These are phyloP conservation scores for Fusarium protoensiforme DNA, from an alignment of 2,329 filamentous ascomycete species.

Conservation along the genomic window DNA sequence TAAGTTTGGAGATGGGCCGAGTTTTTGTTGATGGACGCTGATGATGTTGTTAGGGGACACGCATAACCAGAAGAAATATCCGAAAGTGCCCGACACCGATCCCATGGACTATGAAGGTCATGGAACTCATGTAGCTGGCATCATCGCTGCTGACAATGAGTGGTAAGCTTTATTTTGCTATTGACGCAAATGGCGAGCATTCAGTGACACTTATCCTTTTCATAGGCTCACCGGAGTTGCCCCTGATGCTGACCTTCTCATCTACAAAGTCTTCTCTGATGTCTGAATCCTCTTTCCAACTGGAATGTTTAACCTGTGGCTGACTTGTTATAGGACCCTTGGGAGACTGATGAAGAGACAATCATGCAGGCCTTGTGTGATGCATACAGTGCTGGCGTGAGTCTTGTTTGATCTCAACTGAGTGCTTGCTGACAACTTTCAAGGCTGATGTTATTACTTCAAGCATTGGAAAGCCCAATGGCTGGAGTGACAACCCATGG, in stretches of 20 bases:
- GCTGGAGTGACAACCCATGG: conserved; percentile 56
- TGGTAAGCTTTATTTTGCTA: conserved; percentile 32
- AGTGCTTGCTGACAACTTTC: not conserved
- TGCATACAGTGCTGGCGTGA: conserved; percentile 49
- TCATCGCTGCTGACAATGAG: conserved; percentile 58
- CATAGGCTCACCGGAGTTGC: conserved; percentile 57
- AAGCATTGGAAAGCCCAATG: conserved; percentile 52
- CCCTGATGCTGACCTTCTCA: conserved; percentile 56
- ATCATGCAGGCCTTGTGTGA: conserved; percentile 52
- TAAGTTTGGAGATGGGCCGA: conserved; percentile 20
- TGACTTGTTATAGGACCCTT: conserved; percentile 35
- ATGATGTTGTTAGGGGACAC: conserved; percentile 42
- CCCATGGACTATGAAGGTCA: conserved; percentile 50
- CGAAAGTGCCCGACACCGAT: conserved; percentile 49
- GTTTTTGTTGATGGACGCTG: not conserved
- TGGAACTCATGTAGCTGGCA: conserved; percentile 58
- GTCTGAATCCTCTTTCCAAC: conserved; percentile 21
- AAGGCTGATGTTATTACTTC: conserved; percentile 58
- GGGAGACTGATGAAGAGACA: conserved; percentile 48
- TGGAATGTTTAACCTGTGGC: not conserved
- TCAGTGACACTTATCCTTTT: not conserved
- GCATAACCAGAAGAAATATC: conserved; percentile 43
- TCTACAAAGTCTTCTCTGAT: conserved; percentile 57
- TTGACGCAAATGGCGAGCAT: not conserved
- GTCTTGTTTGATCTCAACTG: not conserved